These are phyloP conservation scores for Pelargonium myrrhifolium DNA, from an alignment of 441 rosid species.

Conservation along the genomic window DNA sequence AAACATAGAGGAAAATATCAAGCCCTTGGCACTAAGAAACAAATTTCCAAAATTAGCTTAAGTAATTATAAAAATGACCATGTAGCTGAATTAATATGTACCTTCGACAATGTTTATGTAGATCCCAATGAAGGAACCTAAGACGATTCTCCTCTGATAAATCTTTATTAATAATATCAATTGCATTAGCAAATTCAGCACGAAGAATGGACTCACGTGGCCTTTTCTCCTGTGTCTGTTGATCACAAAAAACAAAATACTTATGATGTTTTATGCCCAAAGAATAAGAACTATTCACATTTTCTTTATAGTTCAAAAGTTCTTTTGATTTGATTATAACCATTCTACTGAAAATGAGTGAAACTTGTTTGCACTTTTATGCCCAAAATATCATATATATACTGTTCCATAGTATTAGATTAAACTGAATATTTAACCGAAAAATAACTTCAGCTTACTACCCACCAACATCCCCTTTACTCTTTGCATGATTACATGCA, in stretches of 20 bases:
- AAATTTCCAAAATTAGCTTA: background rate
- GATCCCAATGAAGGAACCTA: conserved; percentile 75
- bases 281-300: background rate
- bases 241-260: conserved; percentile 11
- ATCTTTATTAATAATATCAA: conserved; percentile 77
- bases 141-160: conserved; percentile 69
- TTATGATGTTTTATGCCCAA: background rate
- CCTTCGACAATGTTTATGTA: conserved; percentile 80
- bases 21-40: background rate
- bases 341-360: background rate
- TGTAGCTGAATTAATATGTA: conserved; percentile 24
- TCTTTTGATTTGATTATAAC: background rate
- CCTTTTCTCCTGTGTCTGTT: conserved; percentile 77
- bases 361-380: conserved; percentile 1
- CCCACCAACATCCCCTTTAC: background rate
- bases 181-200: conserved; percentile 89
- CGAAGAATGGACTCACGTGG: conserved; percentile 95
- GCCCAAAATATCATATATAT: background rate
- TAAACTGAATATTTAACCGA: background rate
- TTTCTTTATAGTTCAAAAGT: background rate
- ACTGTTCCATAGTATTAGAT: background rate
- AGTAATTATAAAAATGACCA: background rate
- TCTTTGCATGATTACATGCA: background rate
- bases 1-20: background rate
- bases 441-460: background rate